These are phyloP conservation scores for Primulina eburnea DNA, from an alignment of 257 asterid genomes.

Conservation along the genomic window DNA sequence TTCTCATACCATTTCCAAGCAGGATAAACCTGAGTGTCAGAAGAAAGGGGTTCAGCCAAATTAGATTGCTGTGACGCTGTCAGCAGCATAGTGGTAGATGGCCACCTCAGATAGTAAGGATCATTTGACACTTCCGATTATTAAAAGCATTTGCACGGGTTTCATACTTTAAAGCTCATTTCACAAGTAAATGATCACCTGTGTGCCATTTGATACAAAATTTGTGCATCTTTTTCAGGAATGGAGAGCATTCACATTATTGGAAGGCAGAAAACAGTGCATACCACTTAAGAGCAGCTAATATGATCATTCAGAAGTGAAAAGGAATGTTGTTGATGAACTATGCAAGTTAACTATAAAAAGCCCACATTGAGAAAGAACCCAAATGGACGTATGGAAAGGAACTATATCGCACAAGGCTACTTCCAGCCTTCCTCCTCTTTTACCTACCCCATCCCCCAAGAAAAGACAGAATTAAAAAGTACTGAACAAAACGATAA, in stretches of 20 bases:
- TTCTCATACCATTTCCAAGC: conserved; percentile 99
- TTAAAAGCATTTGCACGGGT: neutral
- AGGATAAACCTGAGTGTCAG: conserved; percentile 74
- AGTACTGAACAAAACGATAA: neutral
- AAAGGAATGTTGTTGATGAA: neutral
- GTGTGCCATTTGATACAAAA: neutral
- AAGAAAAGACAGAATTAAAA: neutral
- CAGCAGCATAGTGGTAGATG: neutral
- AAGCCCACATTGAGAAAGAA: neutral
- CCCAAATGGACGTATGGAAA: neutral
- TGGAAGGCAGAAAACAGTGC: neutral
- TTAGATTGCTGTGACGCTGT: conserved; percentile 6
- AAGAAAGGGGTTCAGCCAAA: conserved; percentile 21
- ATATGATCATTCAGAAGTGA: neutral
- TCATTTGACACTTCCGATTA: neutral
- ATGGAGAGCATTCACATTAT: neutral
- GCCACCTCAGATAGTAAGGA: neutral
- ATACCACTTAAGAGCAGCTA: too few species aligned
- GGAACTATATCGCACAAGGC: neutral
- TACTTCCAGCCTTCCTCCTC: neutral
- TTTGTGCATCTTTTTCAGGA: neutral
- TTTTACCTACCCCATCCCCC: neutral
- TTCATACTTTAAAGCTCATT: neutral
- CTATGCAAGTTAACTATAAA: neutral
- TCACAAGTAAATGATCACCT: conserved; percentile 13